These are phyloP conservation scores for Iberis amara DNA, from an alignment of 441 rosid genomes.

Conservation along the genomic window DNA sequence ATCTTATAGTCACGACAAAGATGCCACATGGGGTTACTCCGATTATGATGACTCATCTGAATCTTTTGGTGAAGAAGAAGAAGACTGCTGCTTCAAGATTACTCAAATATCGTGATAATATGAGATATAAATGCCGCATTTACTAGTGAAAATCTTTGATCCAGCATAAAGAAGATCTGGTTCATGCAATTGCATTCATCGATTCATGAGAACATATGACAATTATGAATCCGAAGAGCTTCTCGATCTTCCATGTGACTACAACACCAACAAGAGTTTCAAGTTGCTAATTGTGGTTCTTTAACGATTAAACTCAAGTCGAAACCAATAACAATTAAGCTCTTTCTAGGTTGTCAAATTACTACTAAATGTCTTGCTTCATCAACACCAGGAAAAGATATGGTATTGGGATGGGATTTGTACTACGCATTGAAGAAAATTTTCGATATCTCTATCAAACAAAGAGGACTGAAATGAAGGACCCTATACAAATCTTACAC, in stretches of 20 bases:
- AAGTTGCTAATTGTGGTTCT: no score
- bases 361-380: not conserved
- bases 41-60: no score
- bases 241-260: not conserved
- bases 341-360: not conserved
- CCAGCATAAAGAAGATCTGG: not conserved
- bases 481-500: not conserved
- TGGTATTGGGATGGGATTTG: not conserved
- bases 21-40: no score
- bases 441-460: not conserved
- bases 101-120: not conserved
- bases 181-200: not conserved
- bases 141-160: not conserved
- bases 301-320: not conserved
- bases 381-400: not conserved
- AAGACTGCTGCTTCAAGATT: not conserved
- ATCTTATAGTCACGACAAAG: no score
- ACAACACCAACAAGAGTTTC: not conserved
- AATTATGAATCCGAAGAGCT: not conserved
- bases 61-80: not conserved
- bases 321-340: not conserved
- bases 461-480: not conserved
- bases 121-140: not conserved
- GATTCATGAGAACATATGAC: not conserved
- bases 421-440: not conserved